phyloP scores from a whole-genome alignment of 495 filamentous ascomycete species.

The Penicillium verhagenii region DNA sequence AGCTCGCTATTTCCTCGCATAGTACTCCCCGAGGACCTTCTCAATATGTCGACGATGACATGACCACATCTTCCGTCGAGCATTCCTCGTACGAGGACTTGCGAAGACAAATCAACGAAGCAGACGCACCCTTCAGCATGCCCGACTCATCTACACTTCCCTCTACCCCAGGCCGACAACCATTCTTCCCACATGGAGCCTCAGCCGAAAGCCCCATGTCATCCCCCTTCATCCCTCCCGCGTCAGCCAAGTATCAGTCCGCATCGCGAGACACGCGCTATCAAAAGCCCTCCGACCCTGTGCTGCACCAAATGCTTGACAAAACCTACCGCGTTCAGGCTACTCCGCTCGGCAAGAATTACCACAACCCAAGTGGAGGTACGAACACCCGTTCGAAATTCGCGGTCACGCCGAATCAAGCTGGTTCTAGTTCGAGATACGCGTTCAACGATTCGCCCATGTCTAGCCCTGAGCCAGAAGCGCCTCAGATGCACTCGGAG shows the following conservation, averaged over 20 bases:
- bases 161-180: constrained; percentile 38
- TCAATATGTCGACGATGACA: constrained; percentile 51
- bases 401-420: constrained; percentile 34
- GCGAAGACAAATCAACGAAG: constrained; percentile 29
- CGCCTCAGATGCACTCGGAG: constrained; percentile 77
- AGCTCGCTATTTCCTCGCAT: constrained; percentile 55
- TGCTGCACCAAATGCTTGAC: constrained; percentile 85
- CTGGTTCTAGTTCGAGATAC: constrained; percentile 26
- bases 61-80: constrained; percentile 58
- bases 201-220: constrained; percentile 37
- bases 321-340: constrained; percentile 93
- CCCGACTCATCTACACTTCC: constrained; percentile 44
- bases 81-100: constrained; percentile 37
- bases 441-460: constrained; percentile 57
- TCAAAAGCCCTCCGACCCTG: constrained; percentile 57
- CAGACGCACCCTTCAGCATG: constrained; percentile 33
- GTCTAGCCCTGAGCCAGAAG: constrained; percentile 74
- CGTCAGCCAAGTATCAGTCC: constrained; percentile 35
- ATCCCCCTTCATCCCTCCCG: constrained; percentile 52
- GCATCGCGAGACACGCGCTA: constrained; percentile 31
- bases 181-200: constrained; percentile 29
- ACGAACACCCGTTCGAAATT: constrained; percentile 35
- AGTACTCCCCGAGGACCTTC: constrained; percentile 52
- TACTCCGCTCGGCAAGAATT: constrained; percentile 68
- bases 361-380: constrained; percentile 19